Evolutionary conservation across 148 eudicot species (phyloP).

Genomic region (Pharnaceum exiguum): DNA sequence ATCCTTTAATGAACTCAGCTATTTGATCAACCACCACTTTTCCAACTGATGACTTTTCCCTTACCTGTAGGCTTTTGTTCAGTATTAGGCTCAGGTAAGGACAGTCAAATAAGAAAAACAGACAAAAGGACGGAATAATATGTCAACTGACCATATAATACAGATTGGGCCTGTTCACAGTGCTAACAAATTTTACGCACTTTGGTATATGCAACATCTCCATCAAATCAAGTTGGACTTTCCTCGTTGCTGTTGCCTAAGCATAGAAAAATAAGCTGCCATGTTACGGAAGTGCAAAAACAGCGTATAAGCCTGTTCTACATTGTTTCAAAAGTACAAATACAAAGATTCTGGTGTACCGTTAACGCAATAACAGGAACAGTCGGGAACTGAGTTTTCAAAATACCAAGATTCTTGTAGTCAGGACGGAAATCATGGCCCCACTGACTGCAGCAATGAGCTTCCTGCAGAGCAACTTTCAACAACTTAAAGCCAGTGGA

Average conservation of each 20-base stretch:
- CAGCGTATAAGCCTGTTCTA: constrained; percentile 1
- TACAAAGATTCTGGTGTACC: constrained; percentile 32
- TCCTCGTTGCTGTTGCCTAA: constrained; percentile 97
- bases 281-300: background rate
- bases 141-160: constrained; percentile 68
- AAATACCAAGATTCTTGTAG: constrained; percentile 93
- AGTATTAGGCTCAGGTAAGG: constrained; percentile 3
- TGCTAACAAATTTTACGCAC: constrained; percentile 85
- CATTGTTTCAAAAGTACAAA: background rate
- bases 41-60: constrained; percentile 89
- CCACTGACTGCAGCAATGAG: constrained; percentile 99
- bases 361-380: constrained; percentile 94
- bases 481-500: no score
- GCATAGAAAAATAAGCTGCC: constrained; percentile 10
- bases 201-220: constrained; percentile 87
- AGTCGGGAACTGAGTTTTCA: constrained; percentile 93
- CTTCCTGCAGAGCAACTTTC: constrained; percentile 54
- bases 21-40: constrained; percentile 81
- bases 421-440: constrained; percentile 99
- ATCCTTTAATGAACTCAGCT: constrained; percentile 67
- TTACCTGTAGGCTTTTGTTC: constrained; percentile 45
- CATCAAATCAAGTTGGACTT: constrained; percentile 89
- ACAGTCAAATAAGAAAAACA: background rate
- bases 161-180: constrained; percentile 95
- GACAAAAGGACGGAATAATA: background rate